phyloP scores from a whole-genome alignment of 2,329 filamentous ascomycete species.

The Cytospora piceae region DNA sequence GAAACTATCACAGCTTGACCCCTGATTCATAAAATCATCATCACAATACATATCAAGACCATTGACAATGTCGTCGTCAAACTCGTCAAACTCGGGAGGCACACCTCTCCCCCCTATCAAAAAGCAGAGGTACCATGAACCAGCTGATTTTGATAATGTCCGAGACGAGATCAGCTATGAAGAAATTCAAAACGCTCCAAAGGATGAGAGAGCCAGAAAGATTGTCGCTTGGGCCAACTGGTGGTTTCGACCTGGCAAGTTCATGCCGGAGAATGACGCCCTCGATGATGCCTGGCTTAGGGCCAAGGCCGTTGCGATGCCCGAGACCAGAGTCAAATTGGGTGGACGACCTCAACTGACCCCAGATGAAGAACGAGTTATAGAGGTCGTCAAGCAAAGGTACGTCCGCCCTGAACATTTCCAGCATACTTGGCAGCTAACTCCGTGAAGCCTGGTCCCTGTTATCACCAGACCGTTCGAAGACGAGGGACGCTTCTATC shows the following conservation, averaged over 20 bases:
- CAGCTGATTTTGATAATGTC: neutral
- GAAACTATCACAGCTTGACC: neutral
- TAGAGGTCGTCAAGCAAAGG: neutral
- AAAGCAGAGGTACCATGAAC: neutral
- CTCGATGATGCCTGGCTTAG: neutral
- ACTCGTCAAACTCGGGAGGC: too few relatives aligned
- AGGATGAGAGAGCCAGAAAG: neutral
- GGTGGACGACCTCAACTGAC: neutral
- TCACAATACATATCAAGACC: neutral
- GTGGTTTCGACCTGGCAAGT: neutral
- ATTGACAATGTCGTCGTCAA: neutral
- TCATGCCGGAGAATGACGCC: neutral
- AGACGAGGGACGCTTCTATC: neutral
- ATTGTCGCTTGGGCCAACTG: conserved; percentile 2
- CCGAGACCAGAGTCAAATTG: neutral
- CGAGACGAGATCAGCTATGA: neutral
- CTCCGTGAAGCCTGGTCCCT: neutral
- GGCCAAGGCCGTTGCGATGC: neutral
- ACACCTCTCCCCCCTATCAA: neutral
- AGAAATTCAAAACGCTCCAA: neutral
- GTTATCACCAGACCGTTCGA: neutral
- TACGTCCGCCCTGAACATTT: neutral
- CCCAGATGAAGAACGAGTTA: neutral
- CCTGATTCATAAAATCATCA: neutral
- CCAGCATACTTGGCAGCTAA: neutral